Conservation (phyloP, 495 filamentous ascomycete genomes). For the Penicillium maclennaniae region DNA sequence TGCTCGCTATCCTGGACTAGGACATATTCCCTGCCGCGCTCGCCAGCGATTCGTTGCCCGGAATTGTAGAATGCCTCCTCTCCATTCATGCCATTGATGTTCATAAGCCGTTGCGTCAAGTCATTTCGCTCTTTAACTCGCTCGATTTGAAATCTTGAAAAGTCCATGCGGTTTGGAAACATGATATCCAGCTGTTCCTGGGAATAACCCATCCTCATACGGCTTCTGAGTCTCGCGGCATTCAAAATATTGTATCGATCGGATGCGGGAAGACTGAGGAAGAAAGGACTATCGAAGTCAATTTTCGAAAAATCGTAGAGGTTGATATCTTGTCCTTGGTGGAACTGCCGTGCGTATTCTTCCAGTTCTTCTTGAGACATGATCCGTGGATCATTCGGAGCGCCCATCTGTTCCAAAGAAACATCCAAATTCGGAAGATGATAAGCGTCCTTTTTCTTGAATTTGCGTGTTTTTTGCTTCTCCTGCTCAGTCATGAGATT, state of each 20-base stretch:
- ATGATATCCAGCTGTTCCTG: constrained; percentile 93
- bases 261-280: constrained; percentile 78
- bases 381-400: constrained; percentile 84
- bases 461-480: constrained; percentile 67
- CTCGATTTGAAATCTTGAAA: constrained; percentile 94
- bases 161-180: constrained; percentile 98
- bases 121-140: constrained; percentile 87
- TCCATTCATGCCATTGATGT: constrained; percentile 83
- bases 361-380: constrained; percentile 93
- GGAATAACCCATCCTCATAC: constrained; percentile 89
- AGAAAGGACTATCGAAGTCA: constrained; percentile 92
- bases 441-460: constrained; percentile 89
- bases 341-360: constrained; percentile 87
- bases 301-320: constrained; percentile 99
- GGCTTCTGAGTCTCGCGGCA: constrained; percentile 78
- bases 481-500: constrained; percentile 75
- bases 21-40: constrained; percentile 89
- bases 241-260: constrained; percentile 98
- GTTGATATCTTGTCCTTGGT: constrained; percentile 91
- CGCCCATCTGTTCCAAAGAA: constrained; percentile 77
- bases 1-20: constrained; percentile 91
- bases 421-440: constrained; percentile 82
- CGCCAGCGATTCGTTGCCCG: constrained; percentile 73
- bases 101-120: constrained; percentile 93
- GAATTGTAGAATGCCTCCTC: constrained; percentile 64